Evolutionary conservation across 208 protist genomes (phyloP), one percentile per base, ranked within the genome.

Genomic region (Lotmaria passim): DNA sequence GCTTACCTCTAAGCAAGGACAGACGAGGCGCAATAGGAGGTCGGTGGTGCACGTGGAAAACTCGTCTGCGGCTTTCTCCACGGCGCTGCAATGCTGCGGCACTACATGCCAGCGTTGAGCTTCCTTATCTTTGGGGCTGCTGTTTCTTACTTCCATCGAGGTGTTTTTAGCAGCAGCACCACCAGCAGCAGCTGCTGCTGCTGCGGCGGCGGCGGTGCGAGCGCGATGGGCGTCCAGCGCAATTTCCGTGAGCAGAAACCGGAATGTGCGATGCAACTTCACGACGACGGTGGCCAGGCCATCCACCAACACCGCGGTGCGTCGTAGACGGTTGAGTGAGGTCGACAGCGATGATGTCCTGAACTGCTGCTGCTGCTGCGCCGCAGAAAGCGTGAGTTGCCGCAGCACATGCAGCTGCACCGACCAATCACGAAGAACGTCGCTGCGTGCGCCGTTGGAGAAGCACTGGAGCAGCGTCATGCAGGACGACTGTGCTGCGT

Each of bases 211-310:
- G n/a, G n/a, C n/a, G n/a, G n/a, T n/a, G n/a, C n/a, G n/a, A 11
- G 56, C 51, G 14, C 79, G 71, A 30, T 87, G 73, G 0, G 76
- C 52, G 47, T 88, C 79, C 7, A 93, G 62, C 0, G 85, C 68
- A 1, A 86, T 53, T 28, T 80, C 71, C 7, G 23, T 61, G 34
- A 90, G 66, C 12, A 91, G 70, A 73, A 78, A 85, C 41, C 82
- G 67, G 41, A 90, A 79, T 3, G 78, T 83, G 34, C 75, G 79
- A 31, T 84, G 78, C 47, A 94, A 59, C 72, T 94, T 94, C 38
- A 75, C 81, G 15, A 80, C 64, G 11, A 94, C 82, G 4, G 85
- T 83, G 12, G 75, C 73, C 8, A 89, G 46, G 12, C 51, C 55
- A 34, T 91, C 83, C 26, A 79, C 56, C 21, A 93, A 66, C 7